Evolutionary conservation across 2,329 filamentous ascomycete species (phyloP), one percentile per base, ranked within the genome.

Genomic region (Cordyceps pruinosa): DNA sequence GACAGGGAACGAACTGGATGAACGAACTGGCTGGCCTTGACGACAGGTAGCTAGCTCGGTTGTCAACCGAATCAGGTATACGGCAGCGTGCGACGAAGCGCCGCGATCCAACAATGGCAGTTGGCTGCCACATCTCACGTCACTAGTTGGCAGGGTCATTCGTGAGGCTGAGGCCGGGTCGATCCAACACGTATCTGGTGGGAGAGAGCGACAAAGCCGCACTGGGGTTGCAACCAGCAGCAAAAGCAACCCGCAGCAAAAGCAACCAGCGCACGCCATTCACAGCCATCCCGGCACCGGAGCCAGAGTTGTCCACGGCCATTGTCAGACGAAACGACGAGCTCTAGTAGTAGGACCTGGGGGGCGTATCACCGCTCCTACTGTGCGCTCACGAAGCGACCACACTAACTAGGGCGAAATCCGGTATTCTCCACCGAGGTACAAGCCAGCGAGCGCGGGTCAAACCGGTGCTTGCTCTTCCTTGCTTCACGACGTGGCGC

Each of bases 251-350:
- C 21, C 1, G 10, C 17, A 9, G 32, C 23, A 7, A 19, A 25
- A 25, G 9, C 7, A 21, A 37, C 13, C 21, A 1, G 10, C 28
- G 21, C 23, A 32, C 39, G 49, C 28, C 25, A 26, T 21, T 54
- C 9, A 30, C n/a, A 26, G 51, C 4, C 21, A 39, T 39, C 7
- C 5, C 7, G 13, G 15, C 23, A 35, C 21, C 13, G 9, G 21
- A 46, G 52, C 42, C n/a, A 34, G 21, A 15, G 21, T 35, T 19
- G 21, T 26, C 9, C 8, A 8, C 9, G 41, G 19, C 15, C 15
- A 23, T 13, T 45, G 46, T 57, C 54, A 56, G 54, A 44, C 54
- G 54, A 50, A 56, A 57, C 54, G 45, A 37, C 35, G 26, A 44
- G 54, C 23, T 28, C 15, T 17, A 26, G n/a, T n/a, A n/a, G n/a